Base-by-base conservation (phyloP, 2,329 filamentous ascomycete genomes). In the Exophiala aquamarina region DNA sequence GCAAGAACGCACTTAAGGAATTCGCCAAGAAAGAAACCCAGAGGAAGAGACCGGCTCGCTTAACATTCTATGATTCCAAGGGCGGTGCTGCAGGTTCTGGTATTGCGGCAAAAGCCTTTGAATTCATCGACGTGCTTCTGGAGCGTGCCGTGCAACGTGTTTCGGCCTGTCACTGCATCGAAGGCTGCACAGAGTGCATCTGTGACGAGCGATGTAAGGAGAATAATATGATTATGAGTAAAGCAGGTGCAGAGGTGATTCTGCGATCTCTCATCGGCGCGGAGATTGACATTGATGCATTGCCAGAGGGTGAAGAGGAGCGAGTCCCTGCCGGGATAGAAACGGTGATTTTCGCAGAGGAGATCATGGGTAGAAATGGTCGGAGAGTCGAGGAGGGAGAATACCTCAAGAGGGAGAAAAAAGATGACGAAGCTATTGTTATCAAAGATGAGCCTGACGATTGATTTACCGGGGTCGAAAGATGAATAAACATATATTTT, bases 21-120 rank as follows among this genome's bases (percentile, higher is more conserved):
- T 89, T 96, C 54, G 82, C 88, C 1, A 81, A 81, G 57, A 73
- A 68, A 18, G 61, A 65, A 39, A 60, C 62, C 18, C 53, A 57
- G 23, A 79, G 91, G 21, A 95, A 95, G 69, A 78, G 93, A 3
- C 93, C 92, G 0, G 93, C 90, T 0, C 75, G 93, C 1, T 70
- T 98, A 38, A 95, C 89, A 0, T 95, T 98, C 61, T 98, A 97
- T 68, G 93, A 97, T 64, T 86, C 89, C 2, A 95, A 95, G 67
- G 93, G 93, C 6, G 92, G 92, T 0, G 78, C 86, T 0, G 79
- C 81, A 34, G 92, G 92, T 0, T 86, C 82, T 0, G 93, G 93
- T 0, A 94, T 96, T 58, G 89, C 86, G 52, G 87, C 86, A 31
- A 96, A 95, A 64, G 92, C 90, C 0, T 97, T 97, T 61, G 92